Conservation (phyloP, 2,329 filamentous ascomycete species). For the Colletotrichum aenigma region DNA sequence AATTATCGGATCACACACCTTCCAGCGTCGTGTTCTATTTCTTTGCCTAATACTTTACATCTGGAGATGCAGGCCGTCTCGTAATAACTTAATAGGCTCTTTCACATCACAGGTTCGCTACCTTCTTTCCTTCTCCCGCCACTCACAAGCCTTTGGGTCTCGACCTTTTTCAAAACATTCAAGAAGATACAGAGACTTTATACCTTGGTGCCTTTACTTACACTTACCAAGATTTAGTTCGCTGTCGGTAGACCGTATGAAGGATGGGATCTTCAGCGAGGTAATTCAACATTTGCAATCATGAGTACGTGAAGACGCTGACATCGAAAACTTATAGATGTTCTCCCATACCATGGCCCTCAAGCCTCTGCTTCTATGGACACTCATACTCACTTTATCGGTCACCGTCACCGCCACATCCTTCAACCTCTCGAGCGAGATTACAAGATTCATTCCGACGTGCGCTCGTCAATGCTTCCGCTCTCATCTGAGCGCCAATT, state of each 20-base stretch:
- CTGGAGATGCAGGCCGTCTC: conserved; percentile 17
- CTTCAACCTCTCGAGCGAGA: conserved; percentile 37
- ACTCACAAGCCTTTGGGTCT: not conserved
- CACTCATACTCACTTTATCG: conserved; percentile 33
- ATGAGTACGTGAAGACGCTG: not conserved
- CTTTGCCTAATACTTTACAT: not conserved
- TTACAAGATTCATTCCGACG: conserved; percentile 52
- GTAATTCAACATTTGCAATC: not conserved
- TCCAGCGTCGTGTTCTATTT: not conserved
- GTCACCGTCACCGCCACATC: conserved; percentile 26
- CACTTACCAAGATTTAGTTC: not conserved
- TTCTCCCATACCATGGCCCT: conserved; percentile 47
- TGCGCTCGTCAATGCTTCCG: conserved; percentile 67
- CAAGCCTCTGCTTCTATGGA: conserved; percentile 33
- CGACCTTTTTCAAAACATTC: not conserved
- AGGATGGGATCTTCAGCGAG: conserved; percentile 23
- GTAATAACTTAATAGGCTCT: conserved; percentile 17
- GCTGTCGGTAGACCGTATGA: conserved; percentile 14
- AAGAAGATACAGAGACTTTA: not conserved
- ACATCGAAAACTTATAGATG: conserved; percentile 36
- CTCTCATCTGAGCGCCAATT: conserved; percentile 67
- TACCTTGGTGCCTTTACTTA: not conserved
- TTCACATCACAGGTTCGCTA: conserved; percentile 1
- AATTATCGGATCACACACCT: not conserved
- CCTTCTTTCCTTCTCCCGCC: not conserved